Evolutionary conservation across 1,284 basidiomycete genomes (phyloP).

Genomic region (Irpex lacteus): DNA sequence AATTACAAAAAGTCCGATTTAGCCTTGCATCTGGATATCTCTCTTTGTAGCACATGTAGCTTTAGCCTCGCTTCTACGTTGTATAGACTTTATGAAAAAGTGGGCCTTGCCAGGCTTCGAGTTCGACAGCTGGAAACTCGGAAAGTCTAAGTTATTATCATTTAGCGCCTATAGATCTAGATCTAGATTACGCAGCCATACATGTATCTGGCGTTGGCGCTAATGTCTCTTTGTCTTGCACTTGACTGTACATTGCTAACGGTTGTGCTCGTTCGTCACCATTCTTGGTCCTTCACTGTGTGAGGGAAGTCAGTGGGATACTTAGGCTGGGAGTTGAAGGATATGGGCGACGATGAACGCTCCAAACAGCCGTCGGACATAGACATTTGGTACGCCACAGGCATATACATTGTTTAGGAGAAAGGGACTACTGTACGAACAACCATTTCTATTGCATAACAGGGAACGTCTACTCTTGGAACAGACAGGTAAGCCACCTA

Average conservation of each 20-base stretch:
- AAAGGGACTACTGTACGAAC: not conserved
- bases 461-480: conserved; percentile 32
- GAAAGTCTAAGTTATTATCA: not conserved
- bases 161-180: not conserved
- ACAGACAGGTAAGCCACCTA: conserved; percentile 25
- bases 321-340: not conserved
- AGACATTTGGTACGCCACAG: not conserved
- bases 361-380: not conserved
- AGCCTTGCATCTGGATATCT: too few species aligned
- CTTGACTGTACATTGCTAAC: not conserved
- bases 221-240: not conserved
- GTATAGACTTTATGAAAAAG: not conserved
- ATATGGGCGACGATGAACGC: not conserved
- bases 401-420: not conserved
- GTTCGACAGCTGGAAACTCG: not conserved
- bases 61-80: not conserved
- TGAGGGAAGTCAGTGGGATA: conserved; percentile 9
- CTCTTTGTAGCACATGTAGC: not conserved
- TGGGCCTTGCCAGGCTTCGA: not conserved
- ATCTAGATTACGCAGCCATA: not conserved
- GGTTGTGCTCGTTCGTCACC: not conserved
- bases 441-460: not conserved
- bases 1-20: too few species aligned
- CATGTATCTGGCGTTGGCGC: too few species aligned
- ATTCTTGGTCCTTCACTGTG: not conserved